Conservation (phyloP, 75 land plant genomes). For the Picea sitchensis region DNA sequence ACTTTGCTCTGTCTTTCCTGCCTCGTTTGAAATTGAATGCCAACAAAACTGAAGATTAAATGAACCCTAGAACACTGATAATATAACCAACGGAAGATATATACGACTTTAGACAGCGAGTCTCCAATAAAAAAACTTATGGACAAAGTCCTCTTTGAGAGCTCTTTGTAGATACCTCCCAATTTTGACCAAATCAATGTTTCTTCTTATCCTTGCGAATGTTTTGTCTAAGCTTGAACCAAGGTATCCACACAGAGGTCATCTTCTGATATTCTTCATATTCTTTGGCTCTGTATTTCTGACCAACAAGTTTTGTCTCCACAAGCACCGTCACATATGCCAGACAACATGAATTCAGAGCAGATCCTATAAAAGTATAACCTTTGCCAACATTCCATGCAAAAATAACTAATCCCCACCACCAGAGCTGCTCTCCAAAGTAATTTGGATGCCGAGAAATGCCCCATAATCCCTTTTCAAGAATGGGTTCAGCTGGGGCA, state of each 20-base stretch:
- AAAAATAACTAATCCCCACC: constrained; percentile 89
- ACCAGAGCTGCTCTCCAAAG: constrained; percentile 98
- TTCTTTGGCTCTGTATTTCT: constrained; percentile 56
- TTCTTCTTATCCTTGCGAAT: constrained; percentile 20
- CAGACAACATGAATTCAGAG: constrained; percentile 68
- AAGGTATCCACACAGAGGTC: constrained; percentile 97
- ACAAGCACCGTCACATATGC: constrained; percentile 87
- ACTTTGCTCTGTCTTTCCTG: too few relatives aligned
- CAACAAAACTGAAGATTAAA: too few relatives aligned
- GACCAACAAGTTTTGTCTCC: constrained; percentile 65
- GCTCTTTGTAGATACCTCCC: too few relatives aligned
- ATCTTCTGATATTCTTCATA: constrained; percentile 73
- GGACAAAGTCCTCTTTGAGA: too few relatives aligned
- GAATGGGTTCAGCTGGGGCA: constrained; percentile 46
- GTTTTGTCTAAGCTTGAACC: constrained; percentile 50
- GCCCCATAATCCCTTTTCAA: constrained; percentile 79
- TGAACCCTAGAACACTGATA: too few relatives aligned
- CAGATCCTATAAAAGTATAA: constrained; percentile 75
- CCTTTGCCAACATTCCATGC: constrained; percentile 71
- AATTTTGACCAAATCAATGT: not conserved
- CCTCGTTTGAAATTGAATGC: too few relatives aligned
- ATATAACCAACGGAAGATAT: too few relatives aligned
- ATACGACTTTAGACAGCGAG: too few relatives aligned
- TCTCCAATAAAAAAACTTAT: too few relatives aligned
- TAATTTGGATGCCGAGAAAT: constrained; percentile 97